phyloP scores from a whole-genome alignment of 257 asterid species.

The Rubia yunnanensis region DNA sequence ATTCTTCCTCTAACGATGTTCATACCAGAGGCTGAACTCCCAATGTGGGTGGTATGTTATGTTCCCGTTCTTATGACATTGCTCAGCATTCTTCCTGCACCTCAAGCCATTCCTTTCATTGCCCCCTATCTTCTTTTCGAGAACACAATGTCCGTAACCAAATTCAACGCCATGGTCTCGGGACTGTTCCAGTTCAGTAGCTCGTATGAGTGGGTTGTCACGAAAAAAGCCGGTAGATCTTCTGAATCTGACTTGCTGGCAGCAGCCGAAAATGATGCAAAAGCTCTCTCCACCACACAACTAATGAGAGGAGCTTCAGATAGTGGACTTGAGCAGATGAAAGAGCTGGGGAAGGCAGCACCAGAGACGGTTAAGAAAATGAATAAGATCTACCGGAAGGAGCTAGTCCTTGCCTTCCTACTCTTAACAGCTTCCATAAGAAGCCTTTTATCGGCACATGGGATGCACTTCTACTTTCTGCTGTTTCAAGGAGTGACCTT shows the following conservation, averaged over 20 bases:
- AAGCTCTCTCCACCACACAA: constrained; percentile 22
- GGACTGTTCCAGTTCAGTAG: constrained; percentile 72
- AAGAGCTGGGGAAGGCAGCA: constrained; percentile 29
- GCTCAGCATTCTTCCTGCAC: constrained; percentile 73
- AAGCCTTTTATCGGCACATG: constrained; percentile 86
- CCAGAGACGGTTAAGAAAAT: constrained; percentile 8
- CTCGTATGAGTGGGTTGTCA: constrained; percentile 86
- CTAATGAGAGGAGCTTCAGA: constrained; percentile 44
- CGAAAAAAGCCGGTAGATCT: constrained; percentile 76
- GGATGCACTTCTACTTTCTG: constrained; percentile 82
- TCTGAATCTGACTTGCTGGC: constrained; percentile 69
- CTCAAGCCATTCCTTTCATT: constrained; percentile 69
- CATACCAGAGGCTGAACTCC: constrained; percentile 86
- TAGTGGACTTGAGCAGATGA: constrained; percentile 56
- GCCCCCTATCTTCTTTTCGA: constrained; percentile 87
- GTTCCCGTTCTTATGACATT: constrained; percentile 80
- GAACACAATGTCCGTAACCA: constrained; percentile 93
- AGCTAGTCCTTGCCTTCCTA: constrained; percentile 71
- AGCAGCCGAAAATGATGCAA: constrained; percentile 39
- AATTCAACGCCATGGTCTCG: constrained; percentile 77
- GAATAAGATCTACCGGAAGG: constrained; percentile 69
- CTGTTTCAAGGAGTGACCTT: constrained; percentile 85
- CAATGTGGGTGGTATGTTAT: constrained; percentile 84
- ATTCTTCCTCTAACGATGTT: constrained; percentile 91
- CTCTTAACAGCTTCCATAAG: constrained; percentile 74